Base-by-base conservation (phyloP, 805 yeast genomes). In the Pichia manshurica region DNA sequence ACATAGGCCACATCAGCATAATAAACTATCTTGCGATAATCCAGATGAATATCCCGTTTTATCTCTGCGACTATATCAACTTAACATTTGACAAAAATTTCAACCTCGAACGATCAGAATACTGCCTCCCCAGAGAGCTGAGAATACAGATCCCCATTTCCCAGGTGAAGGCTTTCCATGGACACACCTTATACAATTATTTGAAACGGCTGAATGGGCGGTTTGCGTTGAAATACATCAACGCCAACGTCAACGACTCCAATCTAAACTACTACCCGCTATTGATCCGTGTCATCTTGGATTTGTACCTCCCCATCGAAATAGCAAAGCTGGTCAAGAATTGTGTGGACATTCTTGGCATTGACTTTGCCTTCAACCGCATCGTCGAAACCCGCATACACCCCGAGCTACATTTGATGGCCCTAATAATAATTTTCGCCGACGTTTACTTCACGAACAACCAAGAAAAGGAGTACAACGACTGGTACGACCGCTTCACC, bases 21-120 rank as follows among this genome's bases (percentile, higher is more conserved):
- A 56, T 81, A 1, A 62, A 79, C 17, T 82, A 81, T 58, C 48
- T 81, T 42, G 76, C 81, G 2, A 58, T 75, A n/a, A 51, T 75
- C 8, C 70, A 72, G 47, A 54, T 79, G 52, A 67, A 71, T 25
- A 50, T 71, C 19, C 84, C 87, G 0, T 53, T 82, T 1, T 78
- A 74, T 56, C 52, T 74, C 5, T 61, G 64, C 46, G 85, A 81
- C 57, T 60, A 79, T 16, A 56, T 78, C 21, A 54, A 58, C 4
- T 65, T 74, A 62, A 61, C 76, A 4, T 56, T 68, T 25, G 54
- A 65, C 2, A 75, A 75, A 42, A 64, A 66, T 29, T 61, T 84
- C 1, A 85, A 87, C 2, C 77, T 39, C 39, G 38, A 51, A 13
- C 52, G 53, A 25, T 22, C 57, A 1, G 59, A 57, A 25, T 44